Evolutionary conservation across 371 early-diverging fungal genomes (phyloP).

Genomic region (Basidiobolus meristosporus): DNA sequence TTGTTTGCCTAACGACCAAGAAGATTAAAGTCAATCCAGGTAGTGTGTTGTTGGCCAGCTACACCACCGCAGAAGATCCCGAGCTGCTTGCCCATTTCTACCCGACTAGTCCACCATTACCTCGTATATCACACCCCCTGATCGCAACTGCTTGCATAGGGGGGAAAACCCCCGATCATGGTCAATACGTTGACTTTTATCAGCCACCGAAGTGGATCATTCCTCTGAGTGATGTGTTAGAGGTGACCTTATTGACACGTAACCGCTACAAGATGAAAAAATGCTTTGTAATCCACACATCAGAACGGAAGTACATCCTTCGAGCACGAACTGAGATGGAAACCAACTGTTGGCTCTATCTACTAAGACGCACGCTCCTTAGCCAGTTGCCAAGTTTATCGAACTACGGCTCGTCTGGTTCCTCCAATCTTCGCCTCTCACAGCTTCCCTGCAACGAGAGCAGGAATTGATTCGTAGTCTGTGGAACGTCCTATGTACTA

Average conservation of each 20-base stretch:
- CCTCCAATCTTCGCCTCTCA: too few relatives aligned
- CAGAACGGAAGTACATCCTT: neutral
- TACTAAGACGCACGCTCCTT: constrained; percentile 3
- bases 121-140: constrained; percentile 1
- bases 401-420: too few relatives aligned
- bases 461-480: too few relatives aligned
- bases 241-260: constrained; percentile 2
- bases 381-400: too few relatives aligned
- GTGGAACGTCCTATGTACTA: too few relatives aligned
- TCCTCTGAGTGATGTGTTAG: constrained; percentile 1
- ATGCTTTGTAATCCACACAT: constrained; percentile 1
- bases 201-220: constrained; percentile 4
- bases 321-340: neutral
- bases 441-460: too few relatives aligned
- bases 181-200: neutral
- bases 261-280: neutral
- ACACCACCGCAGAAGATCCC: too few relatives aligned
- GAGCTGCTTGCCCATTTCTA: too few relatives aligned
- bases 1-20: constrained; percentile 2
- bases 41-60: too few relatives aligned
- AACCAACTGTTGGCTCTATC: constrained; percentile 1
- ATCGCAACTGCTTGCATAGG: constrained; percentile 1
- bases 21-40: too few relatives aligned
- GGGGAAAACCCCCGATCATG: neutral
- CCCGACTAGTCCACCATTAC: neutral